These are phyloP conservation scores for Allium fistulosum DNA, from an alignment of 106 monocot genomes.

Conservation along the genomic window DNA sequence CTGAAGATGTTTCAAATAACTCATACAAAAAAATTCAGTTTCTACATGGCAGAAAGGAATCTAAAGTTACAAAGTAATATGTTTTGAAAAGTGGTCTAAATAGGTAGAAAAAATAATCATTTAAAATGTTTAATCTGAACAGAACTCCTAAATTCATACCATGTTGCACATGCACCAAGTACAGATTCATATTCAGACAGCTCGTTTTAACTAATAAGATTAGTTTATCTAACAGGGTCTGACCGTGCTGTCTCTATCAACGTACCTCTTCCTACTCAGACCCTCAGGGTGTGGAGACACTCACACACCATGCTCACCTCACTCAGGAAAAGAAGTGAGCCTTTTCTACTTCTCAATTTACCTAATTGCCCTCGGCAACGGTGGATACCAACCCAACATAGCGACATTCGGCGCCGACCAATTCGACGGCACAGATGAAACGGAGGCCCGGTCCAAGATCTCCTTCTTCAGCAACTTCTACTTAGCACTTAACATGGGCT, in stretches of 20 bases:
- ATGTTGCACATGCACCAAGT: no score
- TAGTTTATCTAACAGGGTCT: constrained; percentile 19
- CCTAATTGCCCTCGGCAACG: constrained; percentile 41
- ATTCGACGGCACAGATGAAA: constrained; percentile 32
- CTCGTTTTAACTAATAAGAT: no score
- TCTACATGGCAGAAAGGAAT: no score
- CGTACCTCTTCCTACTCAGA: constrained; percentile 22
- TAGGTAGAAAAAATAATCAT: no score
- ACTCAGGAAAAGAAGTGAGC: background rate
- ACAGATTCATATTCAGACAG: no score
- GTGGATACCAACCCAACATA: constrained; percentile 54
- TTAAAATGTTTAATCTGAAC: no score
- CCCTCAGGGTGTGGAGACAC: constrained; percentile 31
- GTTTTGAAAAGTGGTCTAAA: no score
- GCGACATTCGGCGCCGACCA: constrained; percentile 53
- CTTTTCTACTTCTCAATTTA: constrained; percentile 37
- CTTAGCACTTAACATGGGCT: constrained; percentile 48
- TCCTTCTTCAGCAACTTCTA: constrained; percentile 67
- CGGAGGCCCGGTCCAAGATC: constrained; percentile 33
- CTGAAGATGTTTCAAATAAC: no score
- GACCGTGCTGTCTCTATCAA: constrained; percentile 25
- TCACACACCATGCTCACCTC: constrained; percentile 10
- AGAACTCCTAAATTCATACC: no score
- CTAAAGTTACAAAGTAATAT: no score
- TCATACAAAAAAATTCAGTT: no score